A percentile compares a stretch with the other conserved stretches of the same genome.
Conservation (phyloP, 2,329 filamentous ascomycete genomes). For the Biscogniauxia sp. region DNA sequence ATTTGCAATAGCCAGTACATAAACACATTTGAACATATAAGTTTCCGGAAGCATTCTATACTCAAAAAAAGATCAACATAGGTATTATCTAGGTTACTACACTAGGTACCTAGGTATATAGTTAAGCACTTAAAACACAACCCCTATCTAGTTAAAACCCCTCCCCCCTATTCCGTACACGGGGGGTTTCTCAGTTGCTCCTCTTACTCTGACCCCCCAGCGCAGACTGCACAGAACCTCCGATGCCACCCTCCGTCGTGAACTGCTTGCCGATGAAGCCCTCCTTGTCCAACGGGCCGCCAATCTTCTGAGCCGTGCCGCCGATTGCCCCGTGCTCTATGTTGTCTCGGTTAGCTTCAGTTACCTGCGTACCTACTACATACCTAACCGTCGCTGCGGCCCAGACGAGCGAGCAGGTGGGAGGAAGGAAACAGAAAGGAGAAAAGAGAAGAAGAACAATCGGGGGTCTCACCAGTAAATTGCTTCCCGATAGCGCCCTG, state of each 20-base stretch:
- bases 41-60: too few relatives aligned
- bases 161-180: not conserved
- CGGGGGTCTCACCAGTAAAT: constrained; percentile 44
- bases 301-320: constrained; percentile 47
- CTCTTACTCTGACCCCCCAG: constrained; percentile 39
- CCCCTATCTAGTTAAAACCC: not conserved
- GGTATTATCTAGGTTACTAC: too few relatives aligned
- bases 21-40: too few relatives aligned
- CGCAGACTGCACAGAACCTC: constrained; percentile 48
- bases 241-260: constrained; percentile 50
- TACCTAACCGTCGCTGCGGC: not conserved
- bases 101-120: too few relatives aligned
- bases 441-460: not conserved
- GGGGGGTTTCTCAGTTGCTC: constrained; percentile 24
- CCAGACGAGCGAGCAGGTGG: not conserved
- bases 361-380: too few relatives aligned
- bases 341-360: not conserved
- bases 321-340: constrained; percentile 49
- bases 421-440: not conserved
- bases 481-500: constrained; percentile 53
- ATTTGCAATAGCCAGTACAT: too few relatives aligned
- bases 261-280: constrained; percentile 56
- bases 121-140: not conserved
- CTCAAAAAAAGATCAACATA: too few relatives aligned
- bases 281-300: constrained; percentile 49